A percentile compares a stretch with the other conserved stretches of the same genome.
Conservation (phyloP, 2,329 filamentous ascomycete genomes). For the Venturia carpophila region DNA sequence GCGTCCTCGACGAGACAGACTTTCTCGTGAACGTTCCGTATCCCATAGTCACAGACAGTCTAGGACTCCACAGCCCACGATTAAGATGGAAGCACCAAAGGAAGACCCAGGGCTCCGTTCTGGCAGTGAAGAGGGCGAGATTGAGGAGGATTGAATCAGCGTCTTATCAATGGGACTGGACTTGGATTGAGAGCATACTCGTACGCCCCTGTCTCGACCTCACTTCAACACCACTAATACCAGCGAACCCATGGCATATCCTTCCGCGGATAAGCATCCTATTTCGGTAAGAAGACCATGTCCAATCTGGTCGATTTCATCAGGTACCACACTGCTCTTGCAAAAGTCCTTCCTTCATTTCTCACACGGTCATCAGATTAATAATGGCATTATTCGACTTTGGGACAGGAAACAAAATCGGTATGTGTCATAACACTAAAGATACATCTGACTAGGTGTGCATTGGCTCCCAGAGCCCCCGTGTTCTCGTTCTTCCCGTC, state of each 20-base stretch:
- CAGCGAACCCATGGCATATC: not conserved
- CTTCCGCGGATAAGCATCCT: not conserved
- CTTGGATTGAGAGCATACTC: slow-evolving; percentile 1
- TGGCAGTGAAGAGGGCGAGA: slow-evolving; percentile 95
- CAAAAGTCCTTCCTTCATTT: not conserved
- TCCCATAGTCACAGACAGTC: slow-evolving; percentile 42
- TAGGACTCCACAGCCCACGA: slow-evolving; percentile 48
- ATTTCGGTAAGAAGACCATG: not conserved
- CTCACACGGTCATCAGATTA: slow-evolving; percentile 7
- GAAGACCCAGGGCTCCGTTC: slow-evolving; percentile 62
- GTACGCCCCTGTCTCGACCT: slow-evolving; percentile 13
- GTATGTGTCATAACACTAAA: slow-evolving; percentile 9
- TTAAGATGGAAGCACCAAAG: slow-evolving; percentile 39
- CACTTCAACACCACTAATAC: slow-evolving; percentile 7
- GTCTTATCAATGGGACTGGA: not conserved
- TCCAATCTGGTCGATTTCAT: not conserved
- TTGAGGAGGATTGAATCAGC: slow-evolving; percentile 60
- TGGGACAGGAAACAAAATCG: not conserved
- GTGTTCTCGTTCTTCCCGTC: not conserved
- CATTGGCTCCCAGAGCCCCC: not conserved
- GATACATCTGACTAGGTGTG: slow-evolving; percentile 13
- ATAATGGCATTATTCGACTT: not conserved
- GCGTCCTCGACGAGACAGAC: slow-evolving; percentile 8
- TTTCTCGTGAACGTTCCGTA: slow-evolving; percentile 50
- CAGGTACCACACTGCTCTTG: slow-evolving; percentile 7